These are phyloP conservation scores for Fusarium transvaalense DNA, from an alignment of 2,329 filamentous ascomycete species.

Conservation along the genomic window DNA sequence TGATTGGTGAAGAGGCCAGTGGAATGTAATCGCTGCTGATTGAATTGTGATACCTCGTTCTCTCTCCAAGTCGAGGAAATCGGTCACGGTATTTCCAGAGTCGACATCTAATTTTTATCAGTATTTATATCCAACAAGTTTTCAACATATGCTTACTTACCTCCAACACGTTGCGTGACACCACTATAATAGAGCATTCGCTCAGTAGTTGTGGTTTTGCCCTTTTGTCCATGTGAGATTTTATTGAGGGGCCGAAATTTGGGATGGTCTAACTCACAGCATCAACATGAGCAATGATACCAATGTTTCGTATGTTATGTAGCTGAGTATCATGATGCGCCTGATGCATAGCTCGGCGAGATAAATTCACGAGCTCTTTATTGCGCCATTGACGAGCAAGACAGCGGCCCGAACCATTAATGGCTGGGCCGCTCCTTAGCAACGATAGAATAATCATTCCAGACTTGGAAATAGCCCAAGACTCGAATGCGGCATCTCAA, in stretches of 20 bases:
- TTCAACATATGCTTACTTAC: slow-evolving; percentile 55
- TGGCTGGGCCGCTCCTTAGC: slow-evolving; percentile 41
- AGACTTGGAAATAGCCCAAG: slow-evolving; percentile 10
- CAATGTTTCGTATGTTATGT: slow-evolving; percentile 86
- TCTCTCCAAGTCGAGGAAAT: slow-evolving; percentile 93
- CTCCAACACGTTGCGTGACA: slow-evolving; percentile 85
- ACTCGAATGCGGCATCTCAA: slow-evolving; percentile 35
- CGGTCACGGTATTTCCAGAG: slow-evolving; percentile 95
- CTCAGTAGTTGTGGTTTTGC: slow-evolving; percentile 98
- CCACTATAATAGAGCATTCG: slow-evolving; percentile 99
- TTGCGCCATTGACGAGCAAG: slow-evolving; percentile 43
- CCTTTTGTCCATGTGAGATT: slow-evolving; percentile 58
- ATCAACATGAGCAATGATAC: slow-evolving; percentile 98
- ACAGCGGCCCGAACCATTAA: slow-evolving; percentile 37
- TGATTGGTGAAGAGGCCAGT: slow-evolving; percentile 78
- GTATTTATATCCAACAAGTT: not conserved
- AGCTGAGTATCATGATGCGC: slow-evolving; percentile 47
- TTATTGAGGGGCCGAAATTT: fast-evolving
- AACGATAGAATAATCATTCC: slow-evolving; percentile 46
- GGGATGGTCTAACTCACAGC: slow-evolving; percentile 64
- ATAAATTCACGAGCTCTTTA: slow-evolving; percentile 25
- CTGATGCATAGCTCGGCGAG: slow-evolving; percentile 38
- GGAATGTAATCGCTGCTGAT: slow-evolving; percentile 94
- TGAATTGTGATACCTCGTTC: slow-evolving; percentile 97
- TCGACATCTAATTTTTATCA: slow-evolving; percentile 77